phyloP scores from a whole-genome alignment of 2,329 filamentous ascomycete genomes.

The Cordyceps javanica region DNA sequence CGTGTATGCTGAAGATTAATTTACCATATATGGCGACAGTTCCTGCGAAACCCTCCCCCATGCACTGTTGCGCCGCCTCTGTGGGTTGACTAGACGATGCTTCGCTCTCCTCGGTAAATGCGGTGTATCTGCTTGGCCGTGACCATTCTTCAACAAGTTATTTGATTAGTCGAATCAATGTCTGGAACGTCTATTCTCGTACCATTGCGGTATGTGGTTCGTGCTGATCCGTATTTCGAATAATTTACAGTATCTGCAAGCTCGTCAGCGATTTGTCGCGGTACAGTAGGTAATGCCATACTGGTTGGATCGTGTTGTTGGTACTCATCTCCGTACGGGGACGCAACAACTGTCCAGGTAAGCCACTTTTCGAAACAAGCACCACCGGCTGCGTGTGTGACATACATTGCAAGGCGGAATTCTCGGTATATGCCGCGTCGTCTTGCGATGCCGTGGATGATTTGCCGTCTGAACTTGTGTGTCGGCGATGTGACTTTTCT shows the following conservation, averaged over 20 bases:
- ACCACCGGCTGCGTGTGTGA: not conserved
- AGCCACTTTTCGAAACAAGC: not conserved
- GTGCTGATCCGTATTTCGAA: not conserved
- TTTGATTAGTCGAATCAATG: not conserved
- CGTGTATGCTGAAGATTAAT: not conserved
- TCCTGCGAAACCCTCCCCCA: not conserved
- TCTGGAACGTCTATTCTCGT: not conserved
- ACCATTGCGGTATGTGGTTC: not conserved
- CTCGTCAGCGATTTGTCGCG: not conserved
- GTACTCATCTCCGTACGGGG: not conserved
- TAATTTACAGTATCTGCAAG: not conserved
- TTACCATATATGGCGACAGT: not conserved
- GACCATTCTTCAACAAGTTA: not conserved
- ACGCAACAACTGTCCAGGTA: not conserved
- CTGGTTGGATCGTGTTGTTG: not conserved
- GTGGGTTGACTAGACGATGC: slow-evolving; percentile 3
- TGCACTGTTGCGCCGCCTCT: not conserved
- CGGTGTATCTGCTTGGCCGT: not conserved
- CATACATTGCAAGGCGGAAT: not conserved
- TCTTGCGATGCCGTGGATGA: not conserved
- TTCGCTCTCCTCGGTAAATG: not conserved
- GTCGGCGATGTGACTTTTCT: slow-evolving; percentile 10
- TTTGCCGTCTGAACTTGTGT: slow-evolving; percentile 1
- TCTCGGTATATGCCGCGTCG: not conserved
- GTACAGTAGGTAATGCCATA: not conserved